These are phyloP conservation scores for Diaporthe vaccinii DNA, from an alignment of 2,329 filamentous ascomycete genomes.

Conservation along the genomic window DNA sequence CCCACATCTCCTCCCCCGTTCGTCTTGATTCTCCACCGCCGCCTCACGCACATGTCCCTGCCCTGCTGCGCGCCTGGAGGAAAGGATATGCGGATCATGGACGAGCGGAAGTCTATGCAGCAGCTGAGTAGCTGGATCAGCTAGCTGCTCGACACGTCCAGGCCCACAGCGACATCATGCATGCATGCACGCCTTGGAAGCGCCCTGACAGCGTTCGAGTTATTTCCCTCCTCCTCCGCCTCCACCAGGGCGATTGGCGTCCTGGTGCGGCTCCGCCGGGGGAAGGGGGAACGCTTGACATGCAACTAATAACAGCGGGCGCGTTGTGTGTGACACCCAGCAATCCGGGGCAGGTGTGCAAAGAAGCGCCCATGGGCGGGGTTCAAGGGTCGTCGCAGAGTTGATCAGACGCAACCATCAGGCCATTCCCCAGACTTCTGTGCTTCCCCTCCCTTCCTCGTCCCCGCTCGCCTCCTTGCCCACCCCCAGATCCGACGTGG, in stretches of 20 bases:
- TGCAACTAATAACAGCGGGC: neutral
- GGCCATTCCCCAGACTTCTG: conserved; percentile 33
- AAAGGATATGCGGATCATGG: conserved; percentile 15
- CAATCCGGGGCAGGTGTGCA: neutral
- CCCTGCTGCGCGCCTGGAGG: neutral
- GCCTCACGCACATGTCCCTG: neutral
- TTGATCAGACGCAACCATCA: conserved; percentile 32
- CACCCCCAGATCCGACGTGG: conserved; percentile 28
- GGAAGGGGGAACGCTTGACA: conserved; percentile 17
- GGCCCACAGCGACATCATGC: conserved; percentile 26
- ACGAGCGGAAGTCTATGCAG: conserved; percentile 29
- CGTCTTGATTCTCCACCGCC: neutral
- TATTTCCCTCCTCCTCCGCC: conserved; percentile 10
- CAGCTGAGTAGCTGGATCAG: neutral
- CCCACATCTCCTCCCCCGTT: conserved; percentile 1
- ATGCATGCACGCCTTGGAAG: conserved; percentile 7
- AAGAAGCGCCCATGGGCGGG: neutral
- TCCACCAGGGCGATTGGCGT: conserved; percentile 15
- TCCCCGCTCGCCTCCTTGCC: conserved; percentile 3
- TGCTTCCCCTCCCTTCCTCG: neutral
- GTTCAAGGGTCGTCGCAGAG: conserved; percentile 1
- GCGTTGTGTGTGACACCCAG: neutral
- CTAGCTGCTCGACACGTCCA: neutral
- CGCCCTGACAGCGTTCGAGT: neutral
- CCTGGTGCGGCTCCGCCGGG: conserved; percentile 38